Evolutionary conservation across 169 alveolate genomes (phyloP), one percentile per base, ranked within the genome.

Genomic region (Plasmodium relictum): DNA sequence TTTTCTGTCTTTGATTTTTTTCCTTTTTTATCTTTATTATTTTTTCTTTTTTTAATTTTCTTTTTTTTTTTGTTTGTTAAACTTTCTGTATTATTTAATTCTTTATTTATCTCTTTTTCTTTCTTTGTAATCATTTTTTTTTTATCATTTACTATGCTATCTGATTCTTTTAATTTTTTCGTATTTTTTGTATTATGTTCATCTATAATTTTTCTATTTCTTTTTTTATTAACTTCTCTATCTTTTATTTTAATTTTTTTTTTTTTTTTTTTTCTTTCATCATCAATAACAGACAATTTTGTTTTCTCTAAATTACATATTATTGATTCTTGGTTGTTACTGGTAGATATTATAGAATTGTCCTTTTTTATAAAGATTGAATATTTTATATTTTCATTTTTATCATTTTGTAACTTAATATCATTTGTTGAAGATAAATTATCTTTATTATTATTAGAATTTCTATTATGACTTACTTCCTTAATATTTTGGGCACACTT

Each of bases 301-400:
- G 12, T 68, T 41, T 68, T 68, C 26, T 68, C 0, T 42, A 31
- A 31, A 31, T 31, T 70, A 6, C 66, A 20, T 61, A 26, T 61
- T 22, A n/a, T 0, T 9, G 62, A 20, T 52, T 52, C 62, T 52
- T 16, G 20, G 5, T 20, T 52, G n/a, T 14, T 50, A 20, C 6
- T 16, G 5, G 62, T 20, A 9, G 73, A 14, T 76, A 76, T 24
- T 45, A 52, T 31, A 48, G 62, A 45, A 3, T 26, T 52, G 26
- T 54, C 48, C 24, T 76, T 76, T 76, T 76, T 76, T 14, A 76
- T 74, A 48, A 76, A 76, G 24, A 76, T 62, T 20, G 88, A 76
- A 26, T 76, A 76, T 7, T 73, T 73, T 20, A 68, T 12, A 16
- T 80, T 68, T 61, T 80, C 50, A 22, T 39, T 63, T 7, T 76